phyloP scores from a whole-genome alignment of 2,329 filamentous ascomycete genomes.

The Anisogramma anomala region DNA sequence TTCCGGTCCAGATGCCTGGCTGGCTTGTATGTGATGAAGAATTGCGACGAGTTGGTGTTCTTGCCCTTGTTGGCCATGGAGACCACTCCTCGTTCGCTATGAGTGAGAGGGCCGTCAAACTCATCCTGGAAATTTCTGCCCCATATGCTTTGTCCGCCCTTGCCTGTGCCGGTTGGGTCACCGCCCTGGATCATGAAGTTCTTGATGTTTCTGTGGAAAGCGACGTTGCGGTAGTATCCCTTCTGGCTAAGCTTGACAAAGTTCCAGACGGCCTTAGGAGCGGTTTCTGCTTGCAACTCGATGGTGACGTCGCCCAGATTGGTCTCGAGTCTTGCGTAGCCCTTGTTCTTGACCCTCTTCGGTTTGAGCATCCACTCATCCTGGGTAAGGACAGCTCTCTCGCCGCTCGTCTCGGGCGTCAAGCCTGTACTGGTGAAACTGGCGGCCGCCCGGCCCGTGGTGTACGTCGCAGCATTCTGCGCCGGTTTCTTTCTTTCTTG shows the following conservation, averaged over 20 bases:
- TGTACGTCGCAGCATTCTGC: slow-evolving; percentile 81
- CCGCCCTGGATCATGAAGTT: slow-evolving; percentile 98
- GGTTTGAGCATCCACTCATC: slow-evolving; percentile 97
- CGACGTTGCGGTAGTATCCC: slow-evolving; percentile 75
- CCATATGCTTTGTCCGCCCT: slow-evolving; percentile 86
- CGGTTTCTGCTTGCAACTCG: slow-evolving; percentile 81
- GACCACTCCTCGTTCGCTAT: slow-evolving; percentile 66
- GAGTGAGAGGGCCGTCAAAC: slow-evolving; percentile 78
- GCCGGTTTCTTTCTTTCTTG: slow-evolving; percentile 46
- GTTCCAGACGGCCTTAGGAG: slow-evolving; percentile 93
- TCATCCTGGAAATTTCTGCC: slow-evolving; percentile 91
- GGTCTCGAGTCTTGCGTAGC: slow-evolving; percentile 83
- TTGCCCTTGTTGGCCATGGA: slow-evolving; percentile 99
- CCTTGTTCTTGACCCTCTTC: slow-evolving; percentile 76
- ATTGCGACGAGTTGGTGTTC: slow-evolving; percentile 92
- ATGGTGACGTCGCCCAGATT: slow-evolving; percentile 75
- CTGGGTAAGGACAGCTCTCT: slow-evolving; percentile 75
- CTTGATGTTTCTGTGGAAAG: slow-evolving; percentile 87
- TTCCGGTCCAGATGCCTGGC: slow-evolving; percentile 83
- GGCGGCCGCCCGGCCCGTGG: slow-evolving; percentile 80
- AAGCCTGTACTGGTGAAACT: slow-evolving; percentile 93
- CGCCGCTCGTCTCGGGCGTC: slow-evolving; percentile 80
- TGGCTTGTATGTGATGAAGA: slow-evolving; percentile 82
- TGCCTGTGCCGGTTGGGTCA: slow-evolving; percentile 82
- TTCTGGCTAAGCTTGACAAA: slow-evolving; percentile 80